phyloP scores from a whole-genome alignment of 305 asterid species.

The Fraxinus latifolia region DNA sequence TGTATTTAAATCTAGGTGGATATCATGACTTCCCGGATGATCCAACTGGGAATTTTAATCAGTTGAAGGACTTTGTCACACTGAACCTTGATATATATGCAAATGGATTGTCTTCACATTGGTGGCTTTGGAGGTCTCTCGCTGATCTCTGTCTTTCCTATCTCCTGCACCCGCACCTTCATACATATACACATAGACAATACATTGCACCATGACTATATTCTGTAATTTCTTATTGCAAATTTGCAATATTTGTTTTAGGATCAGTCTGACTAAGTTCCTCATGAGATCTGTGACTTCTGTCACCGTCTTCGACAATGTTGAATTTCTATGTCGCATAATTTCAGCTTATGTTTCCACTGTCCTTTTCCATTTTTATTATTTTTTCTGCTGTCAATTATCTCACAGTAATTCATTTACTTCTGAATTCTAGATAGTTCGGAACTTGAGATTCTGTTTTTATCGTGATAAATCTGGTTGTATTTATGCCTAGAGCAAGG shows the following conservation, averaged over 20 bases:
- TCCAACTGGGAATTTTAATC: constrained; percentile 63
- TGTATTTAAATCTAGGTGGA: not conserved
- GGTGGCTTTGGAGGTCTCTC: constrained; percentile 61
- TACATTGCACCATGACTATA: not conserved
- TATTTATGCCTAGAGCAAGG: not conserved
- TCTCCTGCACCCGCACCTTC: not conserved
- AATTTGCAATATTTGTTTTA: not conserved
- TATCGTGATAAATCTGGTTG: not conserved
- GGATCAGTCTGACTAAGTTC: not conserved
- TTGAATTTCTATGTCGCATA: not conserved
- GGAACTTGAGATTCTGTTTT: not conserved
- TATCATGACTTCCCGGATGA: constrained; percentile 85
- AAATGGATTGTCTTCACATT: constrained; percentile 73
- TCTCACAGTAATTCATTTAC: not conserved
- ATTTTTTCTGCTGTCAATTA: not conserved
- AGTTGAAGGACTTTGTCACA: constrained; percentile 55
- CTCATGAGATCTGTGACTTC: not conserved
- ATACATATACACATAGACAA: not conserved
- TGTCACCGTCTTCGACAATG: not conserved
- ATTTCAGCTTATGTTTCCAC: not conserved
- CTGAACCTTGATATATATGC: constrained; percentile 67
- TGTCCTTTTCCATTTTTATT: not conserved
- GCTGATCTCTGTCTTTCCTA: not conserved
- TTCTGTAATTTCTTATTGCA: not conserved
- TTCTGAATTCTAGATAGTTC: not conserved